Evolutionary conservation across 495 filamentous ascomycete species (phyloP).

Genomic region (Tuber microsphaerosporum): DNA sequence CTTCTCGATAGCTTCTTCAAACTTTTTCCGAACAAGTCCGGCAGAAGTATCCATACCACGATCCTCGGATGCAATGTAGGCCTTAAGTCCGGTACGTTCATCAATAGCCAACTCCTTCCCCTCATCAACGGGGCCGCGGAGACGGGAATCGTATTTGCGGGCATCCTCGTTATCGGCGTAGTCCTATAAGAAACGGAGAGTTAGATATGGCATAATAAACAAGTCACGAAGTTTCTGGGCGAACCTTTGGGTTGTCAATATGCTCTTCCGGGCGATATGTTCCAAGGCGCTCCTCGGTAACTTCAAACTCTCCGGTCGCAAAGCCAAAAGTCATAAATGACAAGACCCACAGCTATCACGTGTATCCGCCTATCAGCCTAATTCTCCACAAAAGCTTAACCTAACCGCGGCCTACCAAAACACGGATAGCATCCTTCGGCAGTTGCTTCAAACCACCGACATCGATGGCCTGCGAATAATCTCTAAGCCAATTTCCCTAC

Average conservation of each 20-base stretch:
- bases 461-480: constrained; percentile 75
- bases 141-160: constrained; percentile 64
- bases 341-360: constrained; percentile 48
- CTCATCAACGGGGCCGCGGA: constrained; percentile 77
- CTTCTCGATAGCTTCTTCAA: constrained; percentile 60
- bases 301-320: constrained; percentile 83
- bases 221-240: neutral
- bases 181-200: constrained; percentile 42
- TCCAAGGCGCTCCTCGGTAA: constrained; percentile 82
- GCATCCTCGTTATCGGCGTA: constrained; percentile 83
- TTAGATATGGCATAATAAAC: neutral
- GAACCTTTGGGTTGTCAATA: constrained; percentile 66
- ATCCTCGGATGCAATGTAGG: constrained; percentile 78
- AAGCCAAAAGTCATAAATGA: constrained; percentile 63
- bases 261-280: constrained; percentile 83
- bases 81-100: constrained; percentile 68
- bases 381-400: neutral
- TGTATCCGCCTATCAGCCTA: neutral
- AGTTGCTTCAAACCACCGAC: constrained; percentile 84
- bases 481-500: constrained; percentile 88
- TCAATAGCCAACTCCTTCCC: constrained; percentile 68
- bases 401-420: constrained; percentile 46
- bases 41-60: constrained; percentile 70
- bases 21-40: constrained; percentile 61
- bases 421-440: constrained; percentile 79